A percentile compares a stretch with the other conserved stretches of the same genome.
Conservation (phyloP, 345 rosid species). For the Salix purpurea region DNA sequence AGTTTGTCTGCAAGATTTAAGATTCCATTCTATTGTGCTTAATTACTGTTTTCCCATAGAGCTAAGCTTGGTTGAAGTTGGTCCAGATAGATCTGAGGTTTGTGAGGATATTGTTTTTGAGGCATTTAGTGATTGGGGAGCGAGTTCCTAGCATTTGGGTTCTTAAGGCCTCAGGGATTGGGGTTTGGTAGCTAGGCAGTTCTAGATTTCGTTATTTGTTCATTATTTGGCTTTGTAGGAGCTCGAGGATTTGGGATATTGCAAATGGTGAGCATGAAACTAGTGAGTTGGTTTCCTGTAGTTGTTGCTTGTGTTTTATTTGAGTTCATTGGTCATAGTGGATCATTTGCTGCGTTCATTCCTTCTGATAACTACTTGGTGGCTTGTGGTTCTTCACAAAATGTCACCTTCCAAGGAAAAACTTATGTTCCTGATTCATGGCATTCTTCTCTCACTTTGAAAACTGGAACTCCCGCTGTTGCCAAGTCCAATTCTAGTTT, state of each 20-base stretch:
- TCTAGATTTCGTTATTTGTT: constrained; percentile 3
- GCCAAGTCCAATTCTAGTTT: constrained; percentile 45
- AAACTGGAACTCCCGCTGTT: constrained; percentile 46
- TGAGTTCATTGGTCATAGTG: constrained; percentile 31
- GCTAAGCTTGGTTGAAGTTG: constrained; percentile 7
- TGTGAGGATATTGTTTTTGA: constrained; percentile 7
- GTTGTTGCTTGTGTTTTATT: constrained; percentile 37
- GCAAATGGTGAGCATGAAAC: constrained; percentile 43
- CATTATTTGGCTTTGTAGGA: constrained; percentile 4
- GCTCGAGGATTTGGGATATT: constrained; percentile 22
- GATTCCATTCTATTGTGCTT: neutral
- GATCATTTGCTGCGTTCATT: constrained; percentile 42
- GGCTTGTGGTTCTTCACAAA: constrained; percentile 76
- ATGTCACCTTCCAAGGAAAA: constrained; percentile 61
- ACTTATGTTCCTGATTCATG: constrained; percentile 71
- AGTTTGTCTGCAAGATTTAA: constrained; percentile 10
- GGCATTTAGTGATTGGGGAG: constrained; percentile 5
- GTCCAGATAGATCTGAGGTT: constrained; percentile 32
- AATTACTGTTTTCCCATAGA: neutral
- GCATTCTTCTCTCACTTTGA: constrained; percentile 52
- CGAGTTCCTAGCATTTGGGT: neutral
- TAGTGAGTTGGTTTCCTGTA: constrained; percentile 25
- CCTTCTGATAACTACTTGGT: constrained; percentile 80
- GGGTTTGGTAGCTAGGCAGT: neutral
- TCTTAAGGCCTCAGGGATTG: constrained; percentile 12